Conservation (phyloP, 768 basidiomycete genomes). For the Kwoniella dendrophila region DNA sequence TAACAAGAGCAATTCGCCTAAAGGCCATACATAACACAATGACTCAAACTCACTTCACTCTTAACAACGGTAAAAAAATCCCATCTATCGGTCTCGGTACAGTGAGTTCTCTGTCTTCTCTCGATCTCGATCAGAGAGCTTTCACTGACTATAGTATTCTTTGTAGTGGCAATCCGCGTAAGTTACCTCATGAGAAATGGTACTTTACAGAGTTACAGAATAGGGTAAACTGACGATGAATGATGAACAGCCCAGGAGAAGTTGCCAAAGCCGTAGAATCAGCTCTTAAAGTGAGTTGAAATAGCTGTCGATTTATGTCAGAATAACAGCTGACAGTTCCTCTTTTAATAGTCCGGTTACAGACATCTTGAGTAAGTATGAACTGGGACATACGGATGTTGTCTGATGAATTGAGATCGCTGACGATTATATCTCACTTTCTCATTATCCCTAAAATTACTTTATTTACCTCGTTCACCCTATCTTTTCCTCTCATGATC, state of each 20-base stretch:
- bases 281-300: slow-evolving; percentile 45
- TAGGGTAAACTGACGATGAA: slow-evolving; percentile 5
- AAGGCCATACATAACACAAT: slow-evolving; percentile 26
- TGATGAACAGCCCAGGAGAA: slow-evolving; percentile 35
- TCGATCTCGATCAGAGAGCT: neutral
- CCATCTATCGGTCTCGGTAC: slow-evolving; percentile 72
- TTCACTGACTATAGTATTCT: neutral
- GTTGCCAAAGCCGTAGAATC: slow-evolving; percentile 52
- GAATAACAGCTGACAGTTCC: slow-evolving; percentile 1
- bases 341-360: slow-evolving; percentile 35
- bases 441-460: slow-evolving; percentile 57
- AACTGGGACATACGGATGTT: slow-evolving; percentile 21
- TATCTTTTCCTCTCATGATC: slow-evolving; percentile 57
- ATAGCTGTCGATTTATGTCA: neutral
- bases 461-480: slow-evolving; percentile 67
- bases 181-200: too few relatives aligned
- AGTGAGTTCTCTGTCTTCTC: slow-evolving; percentile 42
- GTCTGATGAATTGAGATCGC: slow-evolving; percentile 58
- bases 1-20: slow-evolving; percentile 17
- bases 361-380: slow-evolving; percentile 57
- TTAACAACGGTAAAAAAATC: slow-evolving; percentile 63
- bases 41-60: slow-evolving; percentile 46
- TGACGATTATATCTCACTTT: neutral
- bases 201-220: neutral
- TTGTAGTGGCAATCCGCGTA: slow-evolving; percentile 49